These are phyloP conservation scores for Chalaropsis thielavioides DNA, from an alignment of 2,329 filamentous ascomycete species.

Conservation along the genomic window DNA sequence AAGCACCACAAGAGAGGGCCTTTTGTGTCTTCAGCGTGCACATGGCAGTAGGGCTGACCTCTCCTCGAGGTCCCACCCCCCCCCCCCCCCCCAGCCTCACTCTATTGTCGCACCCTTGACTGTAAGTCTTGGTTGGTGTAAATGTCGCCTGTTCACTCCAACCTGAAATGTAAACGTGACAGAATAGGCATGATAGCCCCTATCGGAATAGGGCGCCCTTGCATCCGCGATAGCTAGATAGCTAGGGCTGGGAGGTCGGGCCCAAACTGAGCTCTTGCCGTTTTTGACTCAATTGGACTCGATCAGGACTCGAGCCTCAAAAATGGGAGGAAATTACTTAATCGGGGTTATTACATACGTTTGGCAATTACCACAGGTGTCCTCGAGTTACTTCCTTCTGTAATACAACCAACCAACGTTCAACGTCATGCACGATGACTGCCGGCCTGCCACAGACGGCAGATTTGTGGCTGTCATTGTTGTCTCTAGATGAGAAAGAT, in stretches of 20 bases:
- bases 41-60: neutral
- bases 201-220: neutral
- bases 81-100: neutral
- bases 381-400: neutral
- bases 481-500: neutral
- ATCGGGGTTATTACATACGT: neutral
- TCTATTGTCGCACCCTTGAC: neutral
- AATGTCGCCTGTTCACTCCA: neutral
- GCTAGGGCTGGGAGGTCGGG: neutral
- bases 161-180: constrained; percentile 12
- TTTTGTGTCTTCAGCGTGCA: neutral
- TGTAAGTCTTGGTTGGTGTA: neutral
- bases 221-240: neutral
- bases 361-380: neutral
- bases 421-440: neutral
- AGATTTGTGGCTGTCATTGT: neutral
- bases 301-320: neutral
- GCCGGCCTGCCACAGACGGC: neutral
- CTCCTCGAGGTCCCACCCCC: neutral
- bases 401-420: neutral
- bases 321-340: neutral
- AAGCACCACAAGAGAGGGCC: neutral
- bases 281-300: neutral
- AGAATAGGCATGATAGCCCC: neutral
- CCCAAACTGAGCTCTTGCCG: neutral